phyloP scores from a whole-genome alignment of 495 filamentous ascomycete genomes.

The Echria macrotheca region DNA sequence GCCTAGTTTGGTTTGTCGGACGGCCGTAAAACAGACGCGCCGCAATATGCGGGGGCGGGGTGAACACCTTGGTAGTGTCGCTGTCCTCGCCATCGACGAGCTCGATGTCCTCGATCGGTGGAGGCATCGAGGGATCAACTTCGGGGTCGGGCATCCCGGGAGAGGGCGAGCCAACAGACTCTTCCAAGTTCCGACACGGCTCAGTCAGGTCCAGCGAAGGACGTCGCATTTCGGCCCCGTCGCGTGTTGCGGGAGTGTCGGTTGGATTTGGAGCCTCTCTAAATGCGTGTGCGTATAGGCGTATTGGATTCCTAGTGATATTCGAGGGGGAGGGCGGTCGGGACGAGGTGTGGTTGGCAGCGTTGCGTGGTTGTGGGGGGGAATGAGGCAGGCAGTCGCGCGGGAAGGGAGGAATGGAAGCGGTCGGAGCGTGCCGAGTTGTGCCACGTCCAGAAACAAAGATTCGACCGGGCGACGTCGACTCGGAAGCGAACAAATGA shows the following conservation, averaged over 20 bases:
- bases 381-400: no score
- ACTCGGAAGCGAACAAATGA: background rate
- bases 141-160: conserved; percentile 26
- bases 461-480: background rate
- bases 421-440: no score
- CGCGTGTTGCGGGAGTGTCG: background rate
- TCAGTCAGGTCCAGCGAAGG: conserved; percentile 40
- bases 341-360: no score
- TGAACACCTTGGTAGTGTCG: conserved; percentile 41
- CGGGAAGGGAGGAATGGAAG: no score
- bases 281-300: no score
- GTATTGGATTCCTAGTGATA: background rate
- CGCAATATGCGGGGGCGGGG: conserved; percentile 76
- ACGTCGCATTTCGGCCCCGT: conserved; percentile 34
- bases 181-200: conserved; percentile 40
- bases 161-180: conserved; percentile 35
- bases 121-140: conserved; percentile 30
- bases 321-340: background rate
- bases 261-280: conserved; percentile 1
- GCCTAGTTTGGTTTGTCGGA: conserved; percentile 56
- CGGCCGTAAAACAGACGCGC: conserved; percentile 68
- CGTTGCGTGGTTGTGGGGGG: no score
- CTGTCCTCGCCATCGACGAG: conserved; percentile 18
- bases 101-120: conserved; percentile 32
- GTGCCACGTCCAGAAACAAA: background rate